Evolutionary conservation across 495 filamentous ascomycete genomes (phyloP).

Genomic region (Talaromyces wortmannii): DNA sequence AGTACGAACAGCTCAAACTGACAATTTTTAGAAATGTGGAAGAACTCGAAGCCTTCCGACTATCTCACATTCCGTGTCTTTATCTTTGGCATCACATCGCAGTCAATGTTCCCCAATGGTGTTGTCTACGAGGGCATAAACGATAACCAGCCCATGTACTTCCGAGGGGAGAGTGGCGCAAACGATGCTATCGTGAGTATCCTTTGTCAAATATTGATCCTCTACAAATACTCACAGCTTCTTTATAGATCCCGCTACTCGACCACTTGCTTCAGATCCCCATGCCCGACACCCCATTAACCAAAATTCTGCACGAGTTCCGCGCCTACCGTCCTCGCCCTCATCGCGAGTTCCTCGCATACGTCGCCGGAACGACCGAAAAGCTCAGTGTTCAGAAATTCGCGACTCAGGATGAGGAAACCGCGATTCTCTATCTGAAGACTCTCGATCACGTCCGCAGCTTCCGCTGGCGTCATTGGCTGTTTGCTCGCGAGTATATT

Average conservation of each 20-base stretch:
- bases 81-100: slow-evolving; percentile 85
- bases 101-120: slow-evolving; percentile 86
- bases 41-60: slow-evolving; percentile 64
- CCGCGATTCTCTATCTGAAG: slow-evolving; percentile 59
- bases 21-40: slow-evolving; percentile 65
- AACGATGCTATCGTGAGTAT: slow-evolving; percentile 73
- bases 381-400: slow-evolving; percentile 53
- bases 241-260: slow-evolving; percentile 65
- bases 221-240: slow-evolving; percentile 1
- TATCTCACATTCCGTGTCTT: slow-evolving; percentile 87
- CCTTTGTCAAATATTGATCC: not conserved
- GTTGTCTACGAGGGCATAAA: slow-evolving; percentile 81
- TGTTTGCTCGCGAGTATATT: slow-evolving; percentile 92
- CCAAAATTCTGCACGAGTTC: slow-evolving; percentile 79
- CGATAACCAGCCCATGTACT: slow-evolving; percentile 58
- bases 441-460: slow-evolving; percentile 78
- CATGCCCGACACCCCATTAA: slow-evolving; percentile 81
- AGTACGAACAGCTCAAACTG: slow-evolving; percentile 1
- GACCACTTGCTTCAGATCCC: slow-evolving; percentile 74
- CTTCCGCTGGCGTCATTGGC: slow-evolving; percentile 91
- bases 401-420: slow-evolving; percentile 46
- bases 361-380: slow-evolving; percentile 51
- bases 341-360: slow-evolving; percentile 74
- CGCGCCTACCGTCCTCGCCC: slow-evolving; percentile 77
- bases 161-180: slow-evolving; percentile 83